A percentile compares a stretch with the other conserved stretches of the same genome.
Evolutionary conservation across 1,284 basidiomycete species (phyloP).

Genomic region (Ustilago shanxiensis): DNA sequence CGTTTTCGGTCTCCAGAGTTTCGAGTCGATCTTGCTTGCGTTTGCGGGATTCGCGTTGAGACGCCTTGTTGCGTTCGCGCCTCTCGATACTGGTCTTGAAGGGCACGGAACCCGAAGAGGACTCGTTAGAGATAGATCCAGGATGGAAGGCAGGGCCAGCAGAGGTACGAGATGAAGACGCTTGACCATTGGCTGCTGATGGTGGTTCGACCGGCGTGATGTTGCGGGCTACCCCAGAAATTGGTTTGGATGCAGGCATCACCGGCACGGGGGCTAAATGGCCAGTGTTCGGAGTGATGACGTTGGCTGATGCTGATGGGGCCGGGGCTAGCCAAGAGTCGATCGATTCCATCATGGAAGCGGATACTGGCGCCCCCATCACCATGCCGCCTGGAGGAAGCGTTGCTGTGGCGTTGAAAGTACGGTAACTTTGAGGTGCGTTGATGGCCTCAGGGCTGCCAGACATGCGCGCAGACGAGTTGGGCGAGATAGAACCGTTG

Average conservation of each 20-base stretch:
- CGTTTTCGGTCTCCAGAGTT: slow-evolving; percentile 49
- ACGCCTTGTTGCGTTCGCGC: slow-evolving; percentile 53
- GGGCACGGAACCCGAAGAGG: slow-evolving; percentile 11
- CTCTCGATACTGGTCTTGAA: slow-evolving; percentile 54
- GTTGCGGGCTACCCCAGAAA: slow-evolving; percentile 5
- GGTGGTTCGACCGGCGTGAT: slow-evolving; percentile 10
- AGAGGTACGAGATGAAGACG: slow-evolving; percentile 13
- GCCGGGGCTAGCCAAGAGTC: slow-evolving; percentile 44
- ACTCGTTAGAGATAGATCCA: slow-evolving; percentile 13
- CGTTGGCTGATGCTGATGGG: slow-evolving; percentile 5
- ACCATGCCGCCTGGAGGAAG: slow-evolving; percentile 27
- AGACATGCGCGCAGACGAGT: slow-evolving; percentile 31
- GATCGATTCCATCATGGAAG: slow-evolving; percentile 35
- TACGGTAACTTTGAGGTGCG: neutral
- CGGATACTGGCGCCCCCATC: slow-evolving; percentile 24
- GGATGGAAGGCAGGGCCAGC: slow-evolving; percentile 21
- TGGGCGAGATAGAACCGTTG: slow-evolving; percentile 33
- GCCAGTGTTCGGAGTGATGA: neutral
- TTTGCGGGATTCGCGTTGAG: slow-evolving; percentile 52
- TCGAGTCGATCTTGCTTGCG: slow-evolving; percentile 52
- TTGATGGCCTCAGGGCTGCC: slow-evolving; percentile 23
- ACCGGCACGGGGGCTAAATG: slow-evolving; percentile 1
- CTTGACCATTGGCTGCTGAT: slow-evolving; percentile 2
- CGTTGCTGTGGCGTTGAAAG: slow-evolving; percentile 8
- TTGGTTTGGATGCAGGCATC: slow-evolving; percentile 2